phyloP scores from a whole-genome alignment of 176 grass and related monocot species.

The Musa schizocarpa region DNA sequence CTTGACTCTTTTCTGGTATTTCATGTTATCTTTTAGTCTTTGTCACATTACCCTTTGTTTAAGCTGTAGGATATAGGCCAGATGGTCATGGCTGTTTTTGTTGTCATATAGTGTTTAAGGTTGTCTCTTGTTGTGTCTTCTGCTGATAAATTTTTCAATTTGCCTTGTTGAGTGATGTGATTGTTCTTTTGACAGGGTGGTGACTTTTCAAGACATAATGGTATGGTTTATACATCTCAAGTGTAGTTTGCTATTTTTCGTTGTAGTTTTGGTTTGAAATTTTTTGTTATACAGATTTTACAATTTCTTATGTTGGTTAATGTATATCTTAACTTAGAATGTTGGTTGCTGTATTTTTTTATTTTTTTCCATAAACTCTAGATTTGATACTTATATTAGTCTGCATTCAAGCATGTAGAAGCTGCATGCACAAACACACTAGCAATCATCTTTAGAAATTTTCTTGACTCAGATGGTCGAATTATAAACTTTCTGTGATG shows the following conservation, averaged over 20 bases:
- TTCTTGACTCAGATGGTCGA: not conserved
- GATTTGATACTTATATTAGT: not conserved
- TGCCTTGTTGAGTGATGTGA: constrained; percentile 5
- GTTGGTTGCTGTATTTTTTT: not conserved
- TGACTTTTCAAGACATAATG: constrained; percentile 70
- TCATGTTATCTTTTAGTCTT: constrained; percentile 37
- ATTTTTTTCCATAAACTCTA: not conserved
- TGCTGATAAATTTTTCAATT: not conserved
- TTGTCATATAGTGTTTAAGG: constrained; percentile 67
- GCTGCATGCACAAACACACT: not conserved
- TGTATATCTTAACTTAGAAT: not conserved
- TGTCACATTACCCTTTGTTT: constrained; percentile 33
- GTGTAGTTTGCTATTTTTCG: not conserved
- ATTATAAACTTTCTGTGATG: no score
- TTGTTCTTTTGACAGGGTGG: constrained; percentile 64
- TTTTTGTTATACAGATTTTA: not conserved
- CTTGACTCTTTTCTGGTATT: constrained; percentile 22
- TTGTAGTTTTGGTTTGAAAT: not conserved
- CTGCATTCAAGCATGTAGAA: not conserved
- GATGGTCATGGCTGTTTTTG: constrained; percentile 61
- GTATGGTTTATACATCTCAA: constrained; percentile 35
- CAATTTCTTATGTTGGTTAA: not conserved
- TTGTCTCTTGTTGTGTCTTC: constrained; percentile 36
- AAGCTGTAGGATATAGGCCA: constrained; percentile 64
- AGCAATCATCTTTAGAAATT: not conserved